Evolutionary conservation across 2,329 filamentous ascomycete genomes (phyloP).

Genomic region (Epicoccum nigrum): DNA sequence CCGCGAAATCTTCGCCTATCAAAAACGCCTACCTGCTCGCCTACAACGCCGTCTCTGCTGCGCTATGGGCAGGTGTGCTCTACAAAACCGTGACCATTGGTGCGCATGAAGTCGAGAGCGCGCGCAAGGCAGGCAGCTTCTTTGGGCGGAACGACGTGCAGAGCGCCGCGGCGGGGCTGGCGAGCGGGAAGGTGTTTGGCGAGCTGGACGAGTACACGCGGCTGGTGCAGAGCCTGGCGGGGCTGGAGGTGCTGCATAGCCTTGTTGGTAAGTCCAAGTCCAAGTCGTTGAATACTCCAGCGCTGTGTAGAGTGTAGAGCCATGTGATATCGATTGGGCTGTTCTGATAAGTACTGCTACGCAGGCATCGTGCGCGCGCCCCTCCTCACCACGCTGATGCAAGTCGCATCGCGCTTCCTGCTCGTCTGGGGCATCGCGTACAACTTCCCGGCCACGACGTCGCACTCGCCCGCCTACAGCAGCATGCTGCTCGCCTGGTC

Average conservation of each 20-base stretch:
- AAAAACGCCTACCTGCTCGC: slow-evolving; percentile 70
- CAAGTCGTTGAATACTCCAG: too few species aligned
- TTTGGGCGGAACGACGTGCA: slow-evolving; percentile 19
- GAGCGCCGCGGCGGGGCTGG: slow-evolving; percentile 24
- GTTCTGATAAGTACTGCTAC: not conserved
- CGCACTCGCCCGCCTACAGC: slow-evolving; percentile 66
- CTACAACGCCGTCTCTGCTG: slow-evolving; percentile 81
- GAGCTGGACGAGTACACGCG: slow-evolving; percentile 71
- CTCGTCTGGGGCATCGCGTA: slow-evolving; percentile 86
- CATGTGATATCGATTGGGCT: not conserved
- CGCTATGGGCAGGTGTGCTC: slow-evolving; percentile 80
- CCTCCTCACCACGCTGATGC: slow-evolving; percentile 83
- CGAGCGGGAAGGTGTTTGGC: slow-evolving; percentile 61
- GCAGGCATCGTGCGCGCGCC: slow-evolving; percentile 84
- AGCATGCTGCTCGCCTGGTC: slow-evolving; percentile 88
- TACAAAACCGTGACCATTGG: slow-evolving; percentile 68
- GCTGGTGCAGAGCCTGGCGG: slow-evolving; percentile 82
- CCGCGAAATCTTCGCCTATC: slow-evolving; percentile 18
- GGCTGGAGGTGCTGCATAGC: slow-evolving; percentile 84
- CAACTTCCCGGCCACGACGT: slow-evolving; percentile 71
- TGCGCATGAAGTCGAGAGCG: slow-evolving; percentile 18
- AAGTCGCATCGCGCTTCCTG: slow-evolving; percentile 84
- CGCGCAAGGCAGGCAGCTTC: slow-evolving; percentile 20
- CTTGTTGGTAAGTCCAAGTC: slow-evolving; percentile 65
- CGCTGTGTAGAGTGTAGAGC: too few species aligned